Evolutionary conservation across 352 stramenopile species (phyloP), one percentile per base, ranked within the genome.

Genomic region (Phytopythium litorale): DNA sequence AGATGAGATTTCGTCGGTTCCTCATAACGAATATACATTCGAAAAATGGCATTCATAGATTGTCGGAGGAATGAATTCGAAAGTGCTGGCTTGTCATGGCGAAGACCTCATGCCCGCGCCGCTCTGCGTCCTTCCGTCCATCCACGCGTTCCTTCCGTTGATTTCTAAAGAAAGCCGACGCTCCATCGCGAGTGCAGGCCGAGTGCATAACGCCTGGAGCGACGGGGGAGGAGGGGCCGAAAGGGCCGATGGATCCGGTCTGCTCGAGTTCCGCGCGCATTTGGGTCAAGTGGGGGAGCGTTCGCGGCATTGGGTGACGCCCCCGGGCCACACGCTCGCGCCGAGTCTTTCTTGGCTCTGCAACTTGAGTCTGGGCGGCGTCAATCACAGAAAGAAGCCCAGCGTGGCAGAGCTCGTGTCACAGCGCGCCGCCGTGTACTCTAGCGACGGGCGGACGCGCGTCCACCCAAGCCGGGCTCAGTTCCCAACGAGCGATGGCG

Each of bases 311-410:
- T 32, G 12, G 45, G n/a, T 28, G 45, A 32, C 49, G 49, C 49
- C 28, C 4, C 0, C 30, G 52, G 19, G 21, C 53, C 53, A 33
- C 53, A 58, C 53, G 21, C 53, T 49, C 19, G 30, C 53, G 53
- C 53, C 21, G 35, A 12, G 35, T 49, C 53, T 25, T 46, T 58
- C 53, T 49, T n/a, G 53, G 33, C 53, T 58, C 35, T 8, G 35
- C 53, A 21, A 19, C 35, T 49, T 32, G 52, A 23, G 11, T n/a
- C 7, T 18, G 42, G 21, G 40, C 40, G 16, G 5, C 16, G 15
- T 33, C 52, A 32, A 19, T 25, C 32, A 30, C 52, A 58, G 52
- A 58, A 45, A 49, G 53, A 49, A 45, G 53, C 25, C 33, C 25
- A 54, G 48, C 15, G 3, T 4, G 13, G 46, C 21, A 25, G 3